Evolutionary conservation across 2,329 filamentous ascomycete genomes (phyloP).

Genomic region (Pyrenochaeta sp.): DNA sequence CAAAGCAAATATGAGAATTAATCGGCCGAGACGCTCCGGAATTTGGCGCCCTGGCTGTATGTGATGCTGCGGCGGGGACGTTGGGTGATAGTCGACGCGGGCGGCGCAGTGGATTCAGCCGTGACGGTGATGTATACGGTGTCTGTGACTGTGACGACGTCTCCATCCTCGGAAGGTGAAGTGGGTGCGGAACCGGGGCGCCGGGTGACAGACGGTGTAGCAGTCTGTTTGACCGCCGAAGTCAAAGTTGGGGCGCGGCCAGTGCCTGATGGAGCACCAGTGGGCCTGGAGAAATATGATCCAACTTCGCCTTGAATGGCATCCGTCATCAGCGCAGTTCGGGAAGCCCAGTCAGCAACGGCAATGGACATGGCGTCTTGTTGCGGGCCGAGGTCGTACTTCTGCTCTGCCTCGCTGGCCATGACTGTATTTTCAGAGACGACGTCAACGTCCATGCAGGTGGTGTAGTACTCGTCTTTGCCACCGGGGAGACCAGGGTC

Average conservation of each 20-base stretch:
- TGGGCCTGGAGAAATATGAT: slow-evolving; percentile 26
- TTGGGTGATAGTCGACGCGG: no score
- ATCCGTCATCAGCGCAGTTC: slow-evolving; percentile 49
- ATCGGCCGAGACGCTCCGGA: slow-evolving; percentile 21
- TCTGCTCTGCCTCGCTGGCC: slow-evolving; percentile 18
- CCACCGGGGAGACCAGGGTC: slow-evolving; percentile 51
- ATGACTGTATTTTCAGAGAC: slow-evolving; percentile 36
- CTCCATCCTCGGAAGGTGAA: slow-evolving; percentile 8
- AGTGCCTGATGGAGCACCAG: slow-evolving; percentile 13
- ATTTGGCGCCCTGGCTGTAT: slow-evolving; percentile 29
- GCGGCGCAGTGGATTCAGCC: slow-evolving; percentile 10
- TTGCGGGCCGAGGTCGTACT: slow-evolving; percentile 41
- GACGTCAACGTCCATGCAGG: slow-evolving; percentile 64
- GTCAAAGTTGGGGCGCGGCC: slow-evolving; percentile 5
- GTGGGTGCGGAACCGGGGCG: slow-evolving; percentile 22
- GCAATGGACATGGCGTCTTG: slow-evolving; percentile 53
- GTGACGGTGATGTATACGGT: slow-evolving; percentile 39
- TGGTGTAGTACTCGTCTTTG: slow-evolving; percentile 66
- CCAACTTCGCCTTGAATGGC: slow-evolving; percentile 37
- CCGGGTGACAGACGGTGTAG: slow-evolving; percentile 23
- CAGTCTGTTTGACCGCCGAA: slow-evolving; percentile 12
- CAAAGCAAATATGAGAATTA: not conserved
- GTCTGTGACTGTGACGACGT: slow-evolving; percentile 33
- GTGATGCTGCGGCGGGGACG: slow-evolving; percentile 5
- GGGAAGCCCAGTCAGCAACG: slow-evolving; percentile 48